These are phyloP conservation scores for Arthrobotrys entomopaga DNA, from an alignment of 2,329 filamentous ascomycete genomes.

Conservation along the genomic window DNA sequence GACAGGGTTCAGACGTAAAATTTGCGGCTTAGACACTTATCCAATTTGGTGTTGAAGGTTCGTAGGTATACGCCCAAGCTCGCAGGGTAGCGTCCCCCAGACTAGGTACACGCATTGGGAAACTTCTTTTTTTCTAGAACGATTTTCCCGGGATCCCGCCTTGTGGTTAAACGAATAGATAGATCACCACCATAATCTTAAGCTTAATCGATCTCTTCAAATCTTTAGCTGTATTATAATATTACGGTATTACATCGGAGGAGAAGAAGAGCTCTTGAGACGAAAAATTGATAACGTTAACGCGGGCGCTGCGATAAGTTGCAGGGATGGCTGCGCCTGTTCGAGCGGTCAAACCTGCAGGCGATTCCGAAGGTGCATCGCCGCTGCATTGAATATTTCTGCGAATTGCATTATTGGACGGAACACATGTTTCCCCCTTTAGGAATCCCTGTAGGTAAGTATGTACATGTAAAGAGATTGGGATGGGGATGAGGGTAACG, in stretches of 20 bases:
- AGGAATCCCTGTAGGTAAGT: no score
- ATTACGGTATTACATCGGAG: no score
- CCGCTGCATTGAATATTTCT: slow-evolving; percentile 1
- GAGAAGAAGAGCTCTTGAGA: not conserved
- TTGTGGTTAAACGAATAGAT: no score
- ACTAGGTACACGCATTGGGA: not conserved
- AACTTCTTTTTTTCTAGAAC: not conserved
- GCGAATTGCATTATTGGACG: slow-evolving; percentile 47
- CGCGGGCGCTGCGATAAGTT: slow-evolving; percentile 3
- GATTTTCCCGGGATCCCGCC: not conserved
- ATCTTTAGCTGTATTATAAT: no score
- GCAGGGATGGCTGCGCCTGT: slow-evolving; percentile 28
- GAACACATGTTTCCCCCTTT: slow-evolving; percentile 15
- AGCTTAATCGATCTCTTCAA: no score
- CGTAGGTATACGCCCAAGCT: no score
- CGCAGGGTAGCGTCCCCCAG: no score
- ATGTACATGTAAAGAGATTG: no score
- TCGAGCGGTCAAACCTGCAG: slow-evolving; percentile 33
- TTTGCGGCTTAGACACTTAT: not conserved
- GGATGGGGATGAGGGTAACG: no score
- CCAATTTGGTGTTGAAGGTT: not conserved
- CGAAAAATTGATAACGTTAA: slow-evolving; percentile 21
- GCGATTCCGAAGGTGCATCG: slow-evolving; percentile 38
- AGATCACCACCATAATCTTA: no score
- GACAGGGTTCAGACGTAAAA: not conserved